Evolutionary conservation across 768 basidiomycete species (phyloP).

Genomic region (Gymnopilus dilepis): DNA sequence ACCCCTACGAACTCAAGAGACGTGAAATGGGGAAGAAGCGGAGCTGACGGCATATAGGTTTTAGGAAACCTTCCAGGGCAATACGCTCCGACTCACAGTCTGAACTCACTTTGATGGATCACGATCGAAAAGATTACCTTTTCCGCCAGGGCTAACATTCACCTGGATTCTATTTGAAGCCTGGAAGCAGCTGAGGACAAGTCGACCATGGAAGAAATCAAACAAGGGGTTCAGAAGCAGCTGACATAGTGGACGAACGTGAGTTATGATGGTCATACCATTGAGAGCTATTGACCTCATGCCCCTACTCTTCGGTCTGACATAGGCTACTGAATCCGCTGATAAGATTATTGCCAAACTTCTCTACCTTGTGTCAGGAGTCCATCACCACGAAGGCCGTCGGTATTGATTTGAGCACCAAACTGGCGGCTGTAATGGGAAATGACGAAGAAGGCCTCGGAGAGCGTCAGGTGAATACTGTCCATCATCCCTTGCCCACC

Average conservation of each 20-base stretch:
- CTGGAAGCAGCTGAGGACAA: background rate
- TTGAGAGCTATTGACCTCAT: background rate
- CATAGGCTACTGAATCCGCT: too few relatives aligned
- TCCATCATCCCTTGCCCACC: background rate
- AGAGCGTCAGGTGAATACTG: background rate
- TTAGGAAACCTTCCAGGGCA: background rate
- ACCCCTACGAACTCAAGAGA: background rate
- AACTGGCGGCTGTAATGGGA: background rate
- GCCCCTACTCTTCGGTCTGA: background rate
- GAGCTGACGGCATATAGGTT: background rate
- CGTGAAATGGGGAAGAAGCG: background rate
- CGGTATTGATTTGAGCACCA: background rate
- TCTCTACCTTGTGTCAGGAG: too few relatives aligned
- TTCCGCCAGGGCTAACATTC: background rate
- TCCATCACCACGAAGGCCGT: too few relatives aligned
- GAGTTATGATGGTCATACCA: background rate
- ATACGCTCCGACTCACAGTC: too few relatives aligned
- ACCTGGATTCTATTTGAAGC: background rate
- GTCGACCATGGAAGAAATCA: background rate
- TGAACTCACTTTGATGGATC: too few relatives aligned
- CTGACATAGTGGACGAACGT: slow-evolving; percentile 1
- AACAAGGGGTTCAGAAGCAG: background rate
- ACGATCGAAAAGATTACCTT: background rate
- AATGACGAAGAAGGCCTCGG: background rate
- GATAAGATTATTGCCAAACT: too few relatives aligned